phyloP scores from a whole-genome alignment of 345 rosid species.

The Populus nigra region DNA sequence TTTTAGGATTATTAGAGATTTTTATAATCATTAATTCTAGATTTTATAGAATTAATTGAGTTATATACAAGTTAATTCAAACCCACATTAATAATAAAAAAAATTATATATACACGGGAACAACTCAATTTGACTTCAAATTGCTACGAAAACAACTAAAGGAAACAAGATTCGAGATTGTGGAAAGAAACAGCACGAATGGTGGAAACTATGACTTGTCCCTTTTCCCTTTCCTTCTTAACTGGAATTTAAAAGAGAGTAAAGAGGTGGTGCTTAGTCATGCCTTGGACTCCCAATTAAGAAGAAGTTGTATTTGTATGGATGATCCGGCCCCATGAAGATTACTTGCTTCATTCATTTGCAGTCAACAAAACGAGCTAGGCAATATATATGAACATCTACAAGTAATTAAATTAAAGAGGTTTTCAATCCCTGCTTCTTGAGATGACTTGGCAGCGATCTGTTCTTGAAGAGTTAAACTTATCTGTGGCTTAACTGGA shows the following conservation, averaged over 20 bases:
- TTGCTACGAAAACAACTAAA: too few species aligned
- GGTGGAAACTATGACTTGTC: neutral
- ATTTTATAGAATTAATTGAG: too few species aligned
- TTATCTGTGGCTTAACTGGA: slow-evolving; percentile 1
- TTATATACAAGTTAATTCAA: too few species aligned
- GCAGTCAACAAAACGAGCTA: neutral
- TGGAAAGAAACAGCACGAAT: slow-evolving; percentile 10
- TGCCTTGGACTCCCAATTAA: neutral
- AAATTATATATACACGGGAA: neutral
- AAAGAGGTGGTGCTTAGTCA: neutral
- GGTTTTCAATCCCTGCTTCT: neutral
- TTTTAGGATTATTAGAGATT: too few species aligned
- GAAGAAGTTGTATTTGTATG: neutral
- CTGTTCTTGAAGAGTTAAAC: neutral
- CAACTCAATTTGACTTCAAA: neutral
- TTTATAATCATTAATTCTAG: too few species aligned
- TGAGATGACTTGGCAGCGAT: neutral
- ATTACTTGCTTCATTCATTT: neutral
- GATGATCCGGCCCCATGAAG: neutral
- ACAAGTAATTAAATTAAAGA: neutral
- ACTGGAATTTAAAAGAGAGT: neutral
- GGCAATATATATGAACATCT: neutral
- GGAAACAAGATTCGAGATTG: slow-evolving; percentile 2
- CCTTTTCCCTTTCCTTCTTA: neutral
- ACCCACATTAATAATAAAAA: neutral